Percentiles rank a stretch among this genome's conserved stretches.
phyloP scores from a whole-genome alignment of 177 flowering plant species.

The Tripterygium wilfordii region DNA sequence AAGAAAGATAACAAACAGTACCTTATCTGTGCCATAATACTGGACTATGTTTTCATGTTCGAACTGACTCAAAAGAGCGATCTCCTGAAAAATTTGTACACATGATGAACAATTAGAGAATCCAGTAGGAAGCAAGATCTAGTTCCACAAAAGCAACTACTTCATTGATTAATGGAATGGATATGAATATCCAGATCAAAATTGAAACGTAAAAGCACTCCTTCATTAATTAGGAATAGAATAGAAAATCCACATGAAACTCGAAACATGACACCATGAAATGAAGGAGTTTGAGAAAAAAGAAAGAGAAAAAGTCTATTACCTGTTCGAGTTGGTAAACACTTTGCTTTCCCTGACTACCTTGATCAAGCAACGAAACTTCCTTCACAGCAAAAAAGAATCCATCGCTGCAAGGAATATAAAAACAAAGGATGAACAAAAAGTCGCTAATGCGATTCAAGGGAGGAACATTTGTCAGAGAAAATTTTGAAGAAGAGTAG shows the following conservation, averaged over 20 bases:
- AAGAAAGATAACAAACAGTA: conserved; percentile 13
- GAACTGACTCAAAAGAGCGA: conserved; percentile 76
- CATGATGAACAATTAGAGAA: not conserved
- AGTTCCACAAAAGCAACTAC: no score
- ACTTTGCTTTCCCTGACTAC: conserved; percentile 64
- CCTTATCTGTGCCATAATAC: conserved; percentile 90
- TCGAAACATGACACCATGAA: not conserved
- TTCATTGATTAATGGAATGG: no score
- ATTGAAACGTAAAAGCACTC: no score
- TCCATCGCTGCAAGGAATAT: conserved; percentile 36
- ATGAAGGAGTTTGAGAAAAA: not conserved
- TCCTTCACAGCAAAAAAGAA: conserved; percentile 90
- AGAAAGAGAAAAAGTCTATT: conserved; percentile 10
- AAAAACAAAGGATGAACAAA: not conserved
- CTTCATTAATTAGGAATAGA: not conserved
- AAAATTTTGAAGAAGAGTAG: no score
- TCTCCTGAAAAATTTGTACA: conserved; percentile 51
- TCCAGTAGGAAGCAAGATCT: no score
- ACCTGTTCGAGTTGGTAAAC: conserved; percentile 86
- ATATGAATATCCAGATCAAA: no score
- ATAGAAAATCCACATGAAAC: not conserved
- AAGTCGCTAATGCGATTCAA: no score
- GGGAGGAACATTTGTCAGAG: no score
- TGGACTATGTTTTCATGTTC: conserved; percentile 92
- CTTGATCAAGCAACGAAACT: conserved; percentile 89